A percentile compares a stretch with the other conserved stretches of the same genome.
These are phyloP conservation scores for Fusarium secorum DNA, from an alignment of 2,329 filamentous ascomycete genomes.

Conservation along the genomic window DNA sequence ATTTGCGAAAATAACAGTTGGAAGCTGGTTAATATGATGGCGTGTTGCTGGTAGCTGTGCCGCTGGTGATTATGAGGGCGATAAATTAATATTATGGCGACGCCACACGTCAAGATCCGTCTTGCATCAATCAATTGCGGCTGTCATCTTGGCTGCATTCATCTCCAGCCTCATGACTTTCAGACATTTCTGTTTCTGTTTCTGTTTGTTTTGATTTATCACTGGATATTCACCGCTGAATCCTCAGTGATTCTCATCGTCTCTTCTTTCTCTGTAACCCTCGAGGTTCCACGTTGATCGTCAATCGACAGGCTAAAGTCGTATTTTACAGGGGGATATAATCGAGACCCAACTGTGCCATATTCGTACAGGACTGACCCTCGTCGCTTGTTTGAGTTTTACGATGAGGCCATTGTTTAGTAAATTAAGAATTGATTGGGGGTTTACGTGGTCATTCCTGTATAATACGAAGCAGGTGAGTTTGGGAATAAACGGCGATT, in stretches of 20 bases:
- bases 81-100: conserved; percentile 6
- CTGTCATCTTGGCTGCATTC: background rate
- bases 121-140: conserved; percentile 6
- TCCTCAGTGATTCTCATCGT: background rate
- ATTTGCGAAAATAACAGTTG: background rate
- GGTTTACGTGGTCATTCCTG: background rate
- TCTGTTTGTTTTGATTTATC: background rate
- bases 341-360: conserved; percentile 17
- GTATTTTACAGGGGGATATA: background rate
- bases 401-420: conserved; percentile 14
- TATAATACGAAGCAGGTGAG: background rate
- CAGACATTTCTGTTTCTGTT: background rate
- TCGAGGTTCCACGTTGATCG: conserved; percentile 14
- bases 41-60: conserved; percentile 7
- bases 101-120: background rate
- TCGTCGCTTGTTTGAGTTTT: conserved; percentile 15
- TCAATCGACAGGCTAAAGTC: conserved; percentile 26
- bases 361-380: conserved; percentile 1
- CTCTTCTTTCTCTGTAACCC: background rate
- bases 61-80: conserved; percentile 6
- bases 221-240: background rate
- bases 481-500: background rate
- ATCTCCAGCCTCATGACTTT: conserved; percentile 5
- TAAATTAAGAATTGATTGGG: background rate
- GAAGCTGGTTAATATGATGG: conserved; percentile 1